These are phyloP conservation scores for Backusella macrospora DNA, from an alignment of 192 early-diverging fungal species.

Conservation along the genomic window DNA sequence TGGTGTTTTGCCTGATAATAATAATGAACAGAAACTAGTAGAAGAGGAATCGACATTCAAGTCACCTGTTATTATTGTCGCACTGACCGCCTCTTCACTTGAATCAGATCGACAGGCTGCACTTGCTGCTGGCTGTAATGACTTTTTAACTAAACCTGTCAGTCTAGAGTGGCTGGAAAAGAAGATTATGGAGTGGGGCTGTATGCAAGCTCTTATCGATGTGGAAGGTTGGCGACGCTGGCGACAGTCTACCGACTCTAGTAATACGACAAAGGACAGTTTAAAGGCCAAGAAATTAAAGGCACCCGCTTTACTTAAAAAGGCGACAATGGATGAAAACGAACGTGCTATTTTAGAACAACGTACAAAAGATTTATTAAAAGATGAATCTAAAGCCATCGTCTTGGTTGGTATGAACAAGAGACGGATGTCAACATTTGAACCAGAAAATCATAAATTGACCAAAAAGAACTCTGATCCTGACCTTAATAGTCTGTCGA, in stretches of 20 bases:
- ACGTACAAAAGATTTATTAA: constrained; percentile 11
- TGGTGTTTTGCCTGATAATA: constrained; percentile 50
- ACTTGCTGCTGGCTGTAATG: constrained; percentile 85
- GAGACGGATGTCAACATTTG: neutral
- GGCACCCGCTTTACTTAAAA: constrained; percentile 4
- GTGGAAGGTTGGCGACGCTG: constrained; percentile 69
- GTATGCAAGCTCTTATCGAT: constrained; percentile 91
- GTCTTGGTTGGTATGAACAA: constrained; percentile 10
- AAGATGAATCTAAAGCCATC: constrained; percentile 13
- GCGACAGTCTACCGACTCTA: constrained; percentile 38
- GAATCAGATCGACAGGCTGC: constrained; percentile 74
- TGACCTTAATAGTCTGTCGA: neutral
- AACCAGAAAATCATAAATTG: neutral
- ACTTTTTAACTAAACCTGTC: constrained; percentile 90
- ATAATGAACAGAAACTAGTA: neutral
- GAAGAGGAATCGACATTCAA: constrained; percentile 38
- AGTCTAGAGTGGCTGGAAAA: constrained; percentile 79
- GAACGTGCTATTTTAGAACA: constrained; percentile 5
- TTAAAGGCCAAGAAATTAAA: neutral
- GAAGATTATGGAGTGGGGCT: constrained; percentile 91
- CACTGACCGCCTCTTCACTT: constrained; percentile 79
- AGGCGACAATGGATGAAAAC: constrained; percentile 15
- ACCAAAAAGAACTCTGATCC: neutral
- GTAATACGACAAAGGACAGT: neutral
- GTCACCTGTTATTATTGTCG: constrained; percentile 85